Conservation (phyloP, 345 rosid genomes). For the Euphorbia lathyris region DNA sequence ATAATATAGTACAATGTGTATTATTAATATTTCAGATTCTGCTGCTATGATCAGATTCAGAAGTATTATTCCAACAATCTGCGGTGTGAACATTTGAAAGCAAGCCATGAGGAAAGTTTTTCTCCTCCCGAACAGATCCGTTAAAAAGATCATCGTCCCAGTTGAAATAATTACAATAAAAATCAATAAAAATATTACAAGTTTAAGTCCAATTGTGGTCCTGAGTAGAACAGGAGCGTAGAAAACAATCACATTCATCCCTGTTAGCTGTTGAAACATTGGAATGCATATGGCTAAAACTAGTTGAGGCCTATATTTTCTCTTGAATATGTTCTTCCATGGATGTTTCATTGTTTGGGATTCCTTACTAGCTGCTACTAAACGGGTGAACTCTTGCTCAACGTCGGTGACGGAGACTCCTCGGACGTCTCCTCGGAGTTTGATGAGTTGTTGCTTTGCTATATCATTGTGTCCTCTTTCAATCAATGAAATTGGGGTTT, state of each 20-base stretch:
- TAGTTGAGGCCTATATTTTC: conserved; percentile 37
- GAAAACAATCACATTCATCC: conserved; percentile 42
- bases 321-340: conserved; percentile 22
- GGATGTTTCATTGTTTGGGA: conserved; percentile 26
- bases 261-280: conserved; percentile 36
- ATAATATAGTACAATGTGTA: conserved; percentile 36
- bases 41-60: conserved; percentile 35
- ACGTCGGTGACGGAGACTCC: conserved; percentile 23
- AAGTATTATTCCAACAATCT: conserved; percentile 41
- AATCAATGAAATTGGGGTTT: conserved; percentile 39
- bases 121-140: too few species aligned
- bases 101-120: too few species aligned
- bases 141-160: too few species aligned
- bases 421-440: conserved; percentile 26
- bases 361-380: conserved; percentile 26
- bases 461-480: conserved; percentile 24
- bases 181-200: conserved; percentile 20
- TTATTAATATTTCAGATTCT: conserved; percentile 45
- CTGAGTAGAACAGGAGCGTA: conserved; percentile 39
- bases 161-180: too few species aligned
- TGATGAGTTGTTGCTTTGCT: conserved; percentile 25
- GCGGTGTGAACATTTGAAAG: neutral
- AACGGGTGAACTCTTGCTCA: conserved; percentile 36
- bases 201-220: conserved; percentile 29
- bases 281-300: conserved; percentile 31